A percentile compares a stretch with the other conserved stretches of the same genome.
Evolutionary conservation across 805 yeast species (phyloP).

Genomic region (Yamadazyma sp.): DNA sequence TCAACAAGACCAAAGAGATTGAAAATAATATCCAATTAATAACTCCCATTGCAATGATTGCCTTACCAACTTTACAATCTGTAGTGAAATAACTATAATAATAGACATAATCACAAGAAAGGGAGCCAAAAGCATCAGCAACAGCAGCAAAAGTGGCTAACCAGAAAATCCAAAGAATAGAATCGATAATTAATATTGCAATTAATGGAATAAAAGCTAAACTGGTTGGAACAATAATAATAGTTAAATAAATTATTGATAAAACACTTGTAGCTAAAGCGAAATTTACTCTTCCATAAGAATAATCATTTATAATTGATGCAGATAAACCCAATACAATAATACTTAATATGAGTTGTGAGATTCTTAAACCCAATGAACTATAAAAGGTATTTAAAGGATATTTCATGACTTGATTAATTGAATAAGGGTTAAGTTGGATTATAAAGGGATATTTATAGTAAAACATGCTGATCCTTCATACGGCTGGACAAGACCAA

Average conservation of each 20-base stretch:
- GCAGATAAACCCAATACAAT: conserved; percentile 17
- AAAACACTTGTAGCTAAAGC: conserved; percentile 14
- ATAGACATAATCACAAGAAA: conserved; percentile 6
- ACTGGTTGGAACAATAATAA: conserved; percentile 10
- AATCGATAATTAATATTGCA: conserved; percentile 14
- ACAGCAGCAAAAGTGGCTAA: conserved; percentile 20
- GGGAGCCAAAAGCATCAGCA: conserved; percentile 19
- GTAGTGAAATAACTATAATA: neutral
- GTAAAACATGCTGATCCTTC: no score
- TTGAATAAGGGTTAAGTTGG: no score
- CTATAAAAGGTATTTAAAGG: conserved; percentile 2
- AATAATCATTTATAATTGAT: conserved; percentile 5
- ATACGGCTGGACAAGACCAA: no score
- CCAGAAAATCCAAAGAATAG: conserved; percentile 19
- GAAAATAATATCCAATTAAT: conserved; percentile 19
- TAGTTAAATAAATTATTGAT: conserved; percentile 8
- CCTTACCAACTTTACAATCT: conserved; percentile 21
- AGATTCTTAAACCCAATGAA: conserved; percentile 11
- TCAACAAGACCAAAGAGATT: conserved; percentile 15
- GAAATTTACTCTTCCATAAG: conserved; percentile 11
- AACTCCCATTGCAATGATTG: conserved; percentile 18
- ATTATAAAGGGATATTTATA: no score
- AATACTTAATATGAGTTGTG: conserved; percentile 16
- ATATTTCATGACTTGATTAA: conserved; percentile 1
- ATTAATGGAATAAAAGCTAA: conserved; percentile 11